These are phyloP conservation scores for Xylaria castorea DNA, from an alignment of 495 filamentous ascomycete species.

Conservation along the genomic window DNA sequence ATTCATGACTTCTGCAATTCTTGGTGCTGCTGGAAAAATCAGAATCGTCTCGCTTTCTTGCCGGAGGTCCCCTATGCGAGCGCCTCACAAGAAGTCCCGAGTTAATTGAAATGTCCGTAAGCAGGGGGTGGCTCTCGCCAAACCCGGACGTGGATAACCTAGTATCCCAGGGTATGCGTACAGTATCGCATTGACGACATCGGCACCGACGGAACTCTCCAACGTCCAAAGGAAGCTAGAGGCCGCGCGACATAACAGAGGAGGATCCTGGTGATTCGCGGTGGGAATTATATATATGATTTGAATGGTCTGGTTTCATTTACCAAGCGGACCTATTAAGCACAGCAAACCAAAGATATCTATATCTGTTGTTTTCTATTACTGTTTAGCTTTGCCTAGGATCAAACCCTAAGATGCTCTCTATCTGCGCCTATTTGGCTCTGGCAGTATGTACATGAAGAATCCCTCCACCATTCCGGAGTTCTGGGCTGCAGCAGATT, in stretches of 20 bases:
- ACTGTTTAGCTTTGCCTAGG: background rate
- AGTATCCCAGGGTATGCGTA: background rate
- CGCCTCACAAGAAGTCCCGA: background rate
- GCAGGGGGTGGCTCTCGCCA: background rate
- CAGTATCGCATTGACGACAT: background rate
- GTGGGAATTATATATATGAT: background rate
- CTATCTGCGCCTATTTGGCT: background rate
- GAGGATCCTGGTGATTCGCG: background rate
- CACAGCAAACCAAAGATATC: background rate
- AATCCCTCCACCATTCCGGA: background rate
- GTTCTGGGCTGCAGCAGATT: background rate
- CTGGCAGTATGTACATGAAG: background rate
- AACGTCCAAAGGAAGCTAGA: background rate
- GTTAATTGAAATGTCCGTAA: background rate
- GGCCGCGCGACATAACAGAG: background rate
- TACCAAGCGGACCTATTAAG: background rate
- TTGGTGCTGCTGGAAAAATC: background rate
- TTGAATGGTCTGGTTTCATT: background rate
- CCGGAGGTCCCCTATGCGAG: background rate
- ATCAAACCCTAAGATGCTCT: background rate
- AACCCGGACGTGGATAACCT: background rate
- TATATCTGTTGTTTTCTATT: background rate
- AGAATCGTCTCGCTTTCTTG: background rate
- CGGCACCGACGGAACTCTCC: background rate
- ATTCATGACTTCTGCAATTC: constrained; percentile 9